Evolutionary conservation across 805 yeast genomes (phyloP).

Genomic region (Zygoascus tannicola): DNA sequence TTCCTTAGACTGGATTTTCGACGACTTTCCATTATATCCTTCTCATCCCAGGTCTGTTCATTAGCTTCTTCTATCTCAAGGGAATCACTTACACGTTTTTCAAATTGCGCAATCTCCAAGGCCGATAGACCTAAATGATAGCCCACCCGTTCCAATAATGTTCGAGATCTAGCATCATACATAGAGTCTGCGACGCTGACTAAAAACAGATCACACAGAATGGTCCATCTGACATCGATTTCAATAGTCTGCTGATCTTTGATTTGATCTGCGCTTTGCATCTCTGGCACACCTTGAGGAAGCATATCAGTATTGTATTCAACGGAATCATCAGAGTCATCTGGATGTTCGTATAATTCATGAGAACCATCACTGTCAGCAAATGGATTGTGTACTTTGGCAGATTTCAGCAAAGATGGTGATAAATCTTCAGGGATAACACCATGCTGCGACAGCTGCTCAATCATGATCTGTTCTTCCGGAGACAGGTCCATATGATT

Average conservation of each 20-base stretch:
- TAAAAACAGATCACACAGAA: slow-evolving; percentile 82
- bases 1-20: slow-evolving; percentile 55
- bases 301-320: neutral
- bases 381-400: slow-evolving; percentile 44
- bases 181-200: slow-evolving; percentile 71
- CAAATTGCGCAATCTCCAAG: slow-evolving; percentile 81
- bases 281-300: slow-evolving; percentile 3
- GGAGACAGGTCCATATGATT: slow-evolving; percentile 67
- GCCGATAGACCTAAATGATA: slow-evolving; percentile 43
- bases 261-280: slow-evolving; percentile 19
- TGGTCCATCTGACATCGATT: slow-evolving; percentile 85
- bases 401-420: slow-evolving; percentile 45
- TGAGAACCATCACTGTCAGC: slow-evolving; percentile 9
- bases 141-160: slow-evolving; percentile 65
- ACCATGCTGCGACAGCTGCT: slow-evolving; percentile 75
- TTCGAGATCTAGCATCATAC: slow-evolving; percentile 83
- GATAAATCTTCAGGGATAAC: slow-evolving; percentile 65
- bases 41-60: slow-evolving; percentile 69
- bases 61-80: slow-evolving; percentile 78
- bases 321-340: neutral
- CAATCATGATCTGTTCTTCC: slow-evolving; percentile 76
- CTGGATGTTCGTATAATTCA: neutral
- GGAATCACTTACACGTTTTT: slow-evolving; percentile 81
- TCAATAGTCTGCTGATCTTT: slow-evolving; percentile 31
- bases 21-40: slow-evolving; percentile 57